Conservation (phyloP, 169 alveolate species). For the Plasmodium fragile region DNA sequence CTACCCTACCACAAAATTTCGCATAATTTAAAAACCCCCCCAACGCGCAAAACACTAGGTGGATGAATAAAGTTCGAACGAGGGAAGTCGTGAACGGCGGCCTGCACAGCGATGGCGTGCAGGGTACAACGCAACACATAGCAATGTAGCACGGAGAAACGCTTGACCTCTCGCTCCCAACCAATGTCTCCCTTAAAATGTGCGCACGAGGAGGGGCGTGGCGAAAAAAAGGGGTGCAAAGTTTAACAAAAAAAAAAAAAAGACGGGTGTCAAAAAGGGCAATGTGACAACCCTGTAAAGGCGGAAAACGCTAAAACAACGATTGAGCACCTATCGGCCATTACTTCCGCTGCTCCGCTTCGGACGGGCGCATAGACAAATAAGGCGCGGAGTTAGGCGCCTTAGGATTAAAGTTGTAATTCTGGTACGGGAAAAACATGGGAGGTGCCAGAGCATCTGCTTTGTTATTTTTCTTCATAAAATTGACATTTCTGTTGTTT, state of each 20-base stretch:
- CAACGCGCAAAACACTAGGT: not conserved
- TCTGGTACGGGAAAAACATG: slow-evolving; percentile 15
- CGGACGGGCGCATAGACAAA: slow-evolving; percentile 69
- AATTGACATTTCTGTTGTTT: not conserved
- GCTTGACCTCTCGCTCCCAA: not conserved
- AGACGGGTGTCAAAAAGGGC: not conserved
- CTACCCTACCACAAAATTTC: not conserved
- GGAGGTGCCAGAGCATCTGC: not conserved
- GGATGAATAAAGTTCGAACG: not conserved
- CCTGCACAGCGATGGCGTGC: not conserved
- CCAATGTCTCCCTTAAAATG: not conserved
- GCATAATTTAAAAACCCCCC: not conserved
- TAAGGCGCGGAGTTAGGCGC: slow-evolving; percentile 26
- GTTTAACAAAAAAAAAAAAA: not conserved
- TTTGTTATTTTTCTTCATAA: not conserved
- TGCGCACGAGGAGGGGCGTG: not conserved
- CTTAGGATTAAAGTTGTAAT: not conserved
- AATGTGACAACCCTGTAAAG: not conserved
- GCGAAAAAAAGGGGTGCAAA: not conserved
- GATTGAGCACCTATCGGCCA: not conserved
- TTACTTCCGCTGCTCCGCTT: slow-evolving; percentile 68
- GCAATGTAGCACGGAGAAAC: not conserved
- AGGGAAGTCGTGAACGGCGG: not conserved
- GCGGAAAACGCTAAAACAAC: no score
- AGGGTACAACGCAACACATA: not conserved